These are phyloP conservation scores for Corymbia citriodora DNA, from an alignment of 441 rosid species.

Conservation along the genomic window DNA sequence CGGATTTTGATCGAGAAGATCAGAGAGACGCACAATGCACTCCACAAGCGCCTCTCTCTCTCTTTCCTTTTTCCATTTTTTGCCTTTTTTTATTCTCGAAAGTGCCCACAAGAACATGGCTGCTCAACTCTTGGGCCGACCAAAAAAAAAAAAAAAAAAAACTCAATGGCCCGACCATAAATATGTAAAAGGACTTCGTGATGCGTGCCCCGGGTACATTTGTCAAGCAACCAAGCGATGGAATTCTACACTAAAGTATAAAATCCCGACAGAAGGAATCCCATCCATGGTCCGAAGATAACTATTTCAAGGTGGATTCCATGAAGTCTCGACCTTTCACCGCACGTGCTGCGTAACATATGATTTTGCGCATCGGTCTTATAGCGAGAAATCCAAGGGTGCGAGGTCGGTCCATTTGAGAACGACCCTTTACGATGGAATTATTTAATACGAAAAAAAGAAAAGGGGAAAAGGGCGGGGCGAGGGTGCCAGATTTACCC, in stretches of 20 bases:
- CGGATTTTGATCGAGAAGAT: neutral
- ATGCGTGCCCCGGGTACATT: neutral
- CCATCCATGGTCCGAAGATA: too few species aligned
- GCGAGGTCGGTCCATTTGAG: too few species aligned
- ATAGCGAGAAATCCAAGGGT: too few species aligned
- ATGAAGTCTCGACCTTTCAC: neutral
- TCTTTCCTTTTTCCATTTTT: neutral
- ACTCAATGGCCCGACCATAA: too few species aligned
- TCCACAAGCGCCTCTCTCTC: neutral
- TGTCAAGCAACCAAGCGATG: neutral
- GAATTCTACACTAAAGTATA: neutral
- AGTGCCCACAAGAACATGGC: neutral
- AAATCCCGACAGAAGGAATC: neutral
- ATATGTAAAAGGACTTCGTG: too few species aligned
- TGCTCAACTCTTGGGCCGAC: neutral
- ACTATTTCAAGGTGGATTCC: neutral
- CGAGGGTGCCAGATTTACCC: too few species aligned
- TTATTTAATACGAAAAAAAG: too few species aligned
- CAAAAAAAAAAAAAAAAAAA: too few species aligned
- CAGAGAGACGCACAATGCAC: neutral
- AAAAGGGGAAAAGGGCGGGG: too few species aligned
- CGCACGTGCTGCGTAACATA: neutral
- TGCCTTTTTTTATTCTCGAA: neutral
- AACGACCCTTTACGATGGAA: too few species aligned
- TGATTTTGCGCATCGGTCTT: neutral